Percentiles rank a stretch among this genome's conserved stretches.
Evolutionary conservation across 768 basidiomycete genomes (phyloP).

Genomic region (Tremella yokohamensis): DNA sequence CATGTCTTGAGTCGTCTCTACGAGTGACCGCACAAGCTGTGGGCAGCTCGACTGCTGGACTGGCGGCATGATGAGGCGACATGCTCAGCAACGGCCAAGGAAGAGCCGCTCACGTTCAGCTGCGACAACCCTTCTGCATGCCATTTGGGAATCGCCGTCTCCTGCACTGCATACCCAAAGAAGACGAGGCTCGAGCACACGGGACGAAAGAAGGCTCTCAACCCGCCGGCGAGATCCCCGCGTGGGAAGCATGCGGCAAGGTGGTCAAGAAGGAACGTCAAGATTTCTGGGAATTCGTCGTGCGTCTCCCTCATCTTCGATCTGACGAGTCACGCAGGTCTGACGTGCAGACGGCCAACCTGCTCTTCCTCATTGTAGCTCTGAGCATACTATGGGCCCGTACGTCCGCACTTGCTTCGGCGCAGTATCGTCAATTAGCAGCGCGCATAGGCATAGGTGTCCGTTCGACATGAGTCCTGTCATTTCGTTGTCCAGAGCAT

Average conservation of each 20-base stretch:
- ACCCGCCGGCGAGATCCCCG: constrained; percentile 58
- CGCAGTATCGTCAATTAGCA: constrained; percentile 76
- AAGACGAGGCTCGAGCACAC: constrained; percentile 3
- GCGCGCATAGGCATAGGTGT: constrained; percentile 70
- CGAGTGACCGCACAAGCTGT: too few species aligned
- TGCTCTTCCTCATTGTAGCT: constrained; percentile 66
- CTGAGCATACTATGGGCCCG: constrained; percentile 66
- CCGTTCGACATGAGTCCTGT: constrained; percentile 11
- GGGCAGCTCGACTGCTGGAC: too few species aligned
- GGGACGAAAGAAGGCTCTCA: constrained; percentile 7
- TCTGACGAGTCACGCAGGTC: too few species aligned
- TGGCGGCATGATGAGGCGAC: too few species aligned
- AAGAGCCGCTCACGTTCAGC: constrained; percentile 54
- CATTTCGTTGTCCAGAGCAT: not conserved
- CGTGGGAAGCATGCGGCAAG: constrained; percentile 92
- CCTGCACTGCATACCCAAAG: constrained; percentile 65
- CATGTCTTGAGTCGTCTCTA: not conserved
- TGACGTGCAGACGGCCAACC: constrained; percentile 56
- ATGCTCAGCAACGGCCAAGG: too few species aligned
- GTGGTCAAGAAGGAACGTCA: constrained; percentile 71
- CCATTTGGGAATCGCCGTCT: constrained; percentile 92
- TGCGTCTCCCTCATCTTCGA: constrained; percentile 53
- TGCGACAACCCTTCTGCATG: constrained; percentile 83
- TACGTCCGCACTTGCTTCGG: constrained; percentile 63
- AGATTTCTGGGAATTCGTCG: constrained; percentile 88